Conservation (phyloP, 306 rosid species). For the Quercus dentata region DNA sequence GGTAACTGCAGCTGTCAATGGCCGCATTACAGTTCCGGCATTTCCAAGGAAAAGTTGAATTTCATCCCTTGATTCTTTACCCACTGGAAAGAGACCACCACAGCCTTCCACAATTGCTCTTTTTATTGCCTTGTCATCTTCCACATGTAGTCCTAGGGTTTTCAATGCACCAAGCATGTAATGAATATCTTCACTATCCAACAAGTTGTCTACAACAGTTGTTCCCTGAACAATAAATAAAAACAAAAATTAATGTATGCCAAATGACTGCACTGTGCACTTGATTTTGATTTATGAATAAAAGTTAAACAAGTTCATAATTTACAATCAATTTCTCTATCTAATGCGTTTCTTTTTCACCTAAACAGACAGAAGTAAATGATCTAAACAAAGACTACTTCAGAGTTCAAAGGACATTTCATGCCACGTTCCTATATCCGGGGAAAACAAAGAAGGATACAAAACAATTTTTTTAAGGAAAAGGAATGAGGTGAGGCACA, state of each 20-base stretch:
- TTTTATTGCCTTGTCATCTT: conserved; percentile 67
- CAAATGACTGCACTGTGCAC: not conserved
- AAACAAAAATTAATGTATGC: conserved; percentile 5
- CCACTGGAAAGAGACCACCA: conserved; percentile 80
- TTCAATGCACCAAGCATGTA: conserved; percentile 92
- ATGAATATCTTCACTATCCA: conserved; percentile 85
- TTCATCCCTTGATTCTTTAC: conserved; percentile 59
- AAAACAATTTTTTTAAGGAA: not conserved
- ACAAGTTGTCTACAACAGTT: conserved; percentile 92
- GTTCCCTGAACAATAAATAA: conserved; percentile 62
- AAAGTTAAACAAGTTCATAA: not conserved
- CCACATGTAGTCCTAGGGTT: conserved; percentile 77
- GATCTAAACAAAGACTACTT: not conserved
- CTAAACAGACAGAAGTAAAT: not conserved
- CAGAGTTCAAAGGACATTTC: not conserved
- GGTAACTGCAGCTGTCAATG: conserved; percentile 86
- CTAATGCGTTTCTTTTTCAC: not conserved
- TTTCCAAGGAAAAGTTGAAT: conserved; percentile 92
- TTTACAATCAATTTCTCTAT: not conserved
- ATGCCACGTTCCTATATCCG: not conserved
- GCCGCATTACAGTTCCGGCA: conserved; percentile 99
- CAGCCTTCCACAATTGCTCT: conserved; percentile 87
- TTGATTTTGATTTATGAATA: not conserved
- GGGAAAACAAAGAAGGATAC: not conserved
- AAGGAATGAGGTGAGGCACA: not conserved